These are phyloP conservation scores for Rhodotorula sp. DNA, from an alignment of 1,284 basidiomycete species.

Conservation along the genomic window DNA sequence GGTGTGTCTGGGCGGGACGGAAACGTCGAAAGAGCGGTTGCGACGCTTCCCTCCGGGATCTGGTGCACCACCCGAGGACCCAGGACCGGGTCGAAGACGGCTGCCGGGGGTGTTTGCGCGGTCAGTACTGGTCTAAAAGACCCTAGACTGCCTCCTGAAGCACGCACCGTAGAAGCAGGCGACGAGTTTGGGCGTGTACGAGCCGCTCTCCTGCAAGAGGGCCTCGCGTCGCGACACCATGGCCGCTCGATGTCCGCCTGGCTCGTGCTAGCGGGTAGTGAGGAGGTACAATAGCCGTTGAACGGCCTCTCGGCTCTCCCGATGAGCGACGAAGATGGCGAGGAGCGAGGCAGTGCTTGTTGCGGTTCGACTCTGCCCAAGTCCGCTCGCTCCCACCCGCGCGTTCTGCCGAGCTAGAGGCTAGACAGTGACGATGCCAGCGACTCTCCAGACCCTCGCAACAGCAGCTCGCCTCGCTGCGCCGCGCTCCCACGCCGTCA, in stretches of 20 bases:
- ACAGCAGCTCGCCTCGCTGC: background rate
- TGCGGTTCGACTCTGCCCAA: background rate
- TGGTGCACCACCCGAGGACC: constrained; percentile 86
- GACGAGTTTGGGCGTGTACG: constrained; percentile 20
- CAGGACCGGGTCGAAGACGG: constrained; percentile 75
- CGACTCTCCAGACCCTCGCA: constrained; percentile 5
- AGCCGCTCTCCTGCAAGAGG: constrained; percentile 26
- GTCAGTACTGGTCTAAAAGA: background rate
- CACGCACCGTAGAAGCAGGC: constrained; percentile 31
- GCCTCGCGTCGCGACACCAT: constrained; percentile 17
- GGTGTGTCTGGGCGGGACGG: constrained; percentile 25
- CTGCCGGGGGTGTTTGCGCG: constrained; percentile 62
- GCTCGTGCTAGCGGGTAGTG: too few relatives aligned
- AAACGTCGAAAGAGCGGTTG: constrained; percentile 37
- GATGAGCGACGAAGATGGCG: too few relatives aligned
- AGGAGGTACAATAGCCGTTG: background rate
- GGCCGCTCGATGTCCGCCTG: too few relatives aligned
- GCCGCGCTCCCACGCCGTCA: background rate
- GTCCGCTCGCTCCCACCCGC: background rate
- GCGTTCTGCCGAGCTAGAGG: background rate
- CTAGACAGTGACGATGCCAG: background rate
- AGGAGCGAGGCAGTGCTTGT: background rate
- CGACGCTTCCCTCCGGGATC: constrained; percentile 81
- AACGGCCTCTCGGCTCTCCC: too few relatives aligned
- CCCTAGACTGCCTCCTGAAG: background rate